phyloP scores from a whole-genome alignment of 176 grass and related monocot species.

The Avena eriantha region DNA sequence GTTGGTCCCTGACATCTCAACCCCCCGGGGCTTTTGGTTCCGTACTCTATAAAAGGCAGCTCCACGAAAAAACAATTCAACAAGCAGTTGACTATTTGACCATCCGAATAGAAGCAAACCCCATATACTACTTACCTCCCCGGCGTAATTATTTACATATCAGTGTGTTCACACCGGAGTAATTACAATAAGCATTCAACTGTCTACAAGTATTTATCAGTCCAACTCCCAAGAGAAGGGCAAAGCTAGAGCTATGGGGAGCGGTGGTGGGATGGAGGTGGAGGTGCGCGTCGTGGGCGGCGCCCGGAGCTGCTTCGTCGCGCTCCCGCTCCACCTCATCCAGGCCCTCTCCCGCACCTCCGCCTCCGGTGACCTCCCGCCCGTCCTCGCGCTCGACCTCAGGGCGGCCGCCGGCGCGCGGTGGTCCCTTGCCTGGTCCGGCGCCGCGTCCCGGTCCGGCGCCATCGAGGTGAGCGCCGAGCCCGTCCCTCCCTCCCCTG shows the following conservation, averaged over 20 bases:
- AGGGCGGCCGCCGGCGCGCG: conserved; percentile 45
- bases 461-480: conserved; percentile 69
- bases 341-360: conserved; percentile 68
- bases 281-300: conserved; percentile 70
- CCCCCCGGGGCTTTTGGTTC: no score
- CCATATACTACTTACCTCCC: no score
- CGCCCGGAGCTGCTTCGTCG: conserved; percentile 85
- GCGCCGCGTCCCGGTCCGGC: conserved; percentile 65
- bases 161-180: no score
- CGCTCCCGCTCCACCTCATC: conserved; percentile 85
- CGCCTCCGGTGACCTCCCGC: conserved; percentile 61
- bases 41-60: not conserved
- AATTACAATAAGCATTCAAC: no score
- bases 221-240: no score
- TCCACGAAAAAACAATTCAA: not conserved
- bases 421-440: conserved; percentile 93
- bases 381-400: conserved; percentile 82
- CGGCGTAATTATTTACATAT: no score
- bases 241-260: not conserved
- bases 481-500: no score
- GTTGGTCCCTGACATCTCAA: no score
- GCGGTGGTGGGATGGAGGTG: conserved; percentile 60
- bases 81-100: conserved; percentile 14
- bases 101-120: not conserved
- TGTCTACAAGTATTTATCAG: no score